Conservation (phyloP, 192 early-diverging fungal species). For the Gaertneriomyces semiglobifer region DNA sequence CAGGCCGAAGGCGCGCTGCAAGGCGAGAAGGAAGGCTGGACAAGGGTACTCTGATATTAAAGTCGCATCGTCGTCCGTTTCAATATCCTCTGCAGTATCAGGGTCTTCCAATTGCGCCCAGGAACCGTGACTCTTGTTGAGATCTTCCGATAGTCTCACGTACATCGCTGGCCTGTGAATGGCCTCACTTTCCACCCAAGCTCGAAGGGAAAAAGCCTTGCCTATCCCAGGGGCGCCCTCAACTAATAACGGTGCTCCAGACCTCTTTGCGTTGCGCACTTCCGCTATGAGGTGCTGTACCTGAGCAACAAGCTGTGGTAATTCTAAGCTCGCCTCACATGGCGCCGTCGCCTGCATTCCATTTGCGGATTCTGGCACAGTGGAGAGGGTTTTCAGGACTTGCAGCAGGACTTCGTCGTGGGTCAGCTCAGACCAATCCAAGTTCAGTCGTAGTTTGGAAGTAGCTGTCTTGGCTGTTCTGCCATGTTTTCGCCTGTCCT, state of each 20-base stretch:
- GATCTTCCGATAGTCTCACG: constrained; percentile 23
- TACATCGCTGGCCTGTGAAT: constrained; percentile 31
- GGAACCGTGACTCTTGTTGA: constrained; percentile 33
- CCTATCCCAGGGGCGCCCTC: constrained; percentile 41
- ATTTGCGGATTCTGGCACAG: background rate
- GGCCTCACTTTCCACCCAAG: constrained; percentile 19
- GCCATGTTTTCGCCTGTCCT: no score
- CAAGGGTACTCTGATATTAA: background rate
- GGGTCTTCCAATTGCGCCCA: constrained; percentile 18
- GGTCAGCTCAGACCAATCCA: no score
- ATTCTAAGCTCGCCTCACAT: background rate
- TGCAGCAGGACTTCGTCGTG: no score
- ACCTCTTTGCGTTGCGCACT: constrained; percentile 22
- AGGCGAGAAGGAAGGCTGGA: constrained; percentile 2
- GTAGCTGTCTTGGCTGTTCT: no score
- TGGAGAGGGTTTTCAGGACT: background rate
- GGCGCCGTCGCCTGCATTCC: background rate
- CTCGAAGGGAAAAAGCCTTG: constrained; percentile 30
- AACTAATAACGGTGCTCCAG: constrained; percentile 27
- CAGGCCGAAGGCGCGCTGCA: constrained; percentile 6
- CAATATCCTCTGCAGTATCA: constrained; percentile 4
- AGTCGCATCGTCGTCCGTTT: background rate
- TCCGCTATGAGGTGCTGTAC: constrained; percentile 30
- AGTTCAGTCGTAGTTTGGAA: no score
- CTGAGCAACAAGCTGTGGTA: constrained; percentile 36